Conservation (phyloP, 495 filamentous ascomycete species). For the Oleoguttula mirabilis region DNA sequence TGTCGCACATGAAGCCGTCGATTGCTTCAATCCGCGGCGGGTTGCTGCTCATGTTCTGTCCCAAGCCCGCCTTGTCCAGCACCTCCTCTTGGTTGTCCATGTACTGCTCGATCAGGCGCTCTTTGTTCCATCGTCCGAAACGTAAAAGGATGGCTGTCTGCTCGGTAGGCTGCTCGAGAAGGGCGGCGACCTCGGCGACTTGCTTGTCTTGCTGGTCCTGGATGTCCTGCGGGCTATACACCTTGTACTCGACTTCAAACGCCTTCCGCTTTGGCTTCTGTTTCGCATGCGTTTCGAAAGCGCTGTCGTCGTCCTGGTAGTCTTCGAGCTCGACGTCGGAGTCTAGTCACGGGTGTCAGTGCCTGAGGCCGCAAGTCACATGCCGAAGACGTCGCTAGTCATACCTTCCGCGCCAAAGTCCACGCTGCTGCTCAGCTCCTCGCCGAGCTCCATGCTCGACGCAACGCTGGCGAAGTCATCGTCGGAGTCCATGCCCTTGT, state of each 20-base stretch:
- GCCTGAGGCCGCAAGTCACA: neutral
- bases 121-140: constrained; percentile 87
- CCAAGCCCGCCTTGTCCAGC: constrained; percentile 76
- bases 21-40: constrained; percentile 60
- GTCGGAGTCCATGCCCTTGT: constrained; percentile 78
- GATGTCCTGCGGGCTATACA: constrained; percentile 68
- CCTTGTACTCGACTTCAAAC: constrained; percentile 76
- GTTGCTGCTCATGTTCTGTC: constrained; percentile 45
- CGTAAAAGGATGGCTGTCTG: constrained; percentile 79
- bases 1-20: constrained; percentile 76
- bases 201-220: constrained; percentile 70
- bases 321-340: constrained; percentile 52
- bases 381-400: constrained; percentile 22
- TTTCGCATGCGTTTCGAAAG: constrained; percentile 59
- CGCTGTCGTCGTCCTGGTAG: constrained; percentile 60
- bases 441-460: constrained; percentile 59
- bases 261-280: constrained; percentile 61
- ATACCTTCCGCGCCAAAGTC: constrained; percentile 66
- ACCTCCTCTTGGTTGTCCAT: constrained; percentile 72
- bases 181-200: constrained; percentile 75
- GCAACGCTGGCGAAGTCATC: constrained; percentile 86
- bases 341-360: constrained; percentile 15
- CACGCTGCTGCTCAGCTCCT: constrained; percentile 57
- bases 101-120: constrained; percentile 83
- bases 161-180: constrained; percentile 76